Conservation (phyloP, 1,139 yeast genomes). For the Geotrichum fermentans region DNA sequence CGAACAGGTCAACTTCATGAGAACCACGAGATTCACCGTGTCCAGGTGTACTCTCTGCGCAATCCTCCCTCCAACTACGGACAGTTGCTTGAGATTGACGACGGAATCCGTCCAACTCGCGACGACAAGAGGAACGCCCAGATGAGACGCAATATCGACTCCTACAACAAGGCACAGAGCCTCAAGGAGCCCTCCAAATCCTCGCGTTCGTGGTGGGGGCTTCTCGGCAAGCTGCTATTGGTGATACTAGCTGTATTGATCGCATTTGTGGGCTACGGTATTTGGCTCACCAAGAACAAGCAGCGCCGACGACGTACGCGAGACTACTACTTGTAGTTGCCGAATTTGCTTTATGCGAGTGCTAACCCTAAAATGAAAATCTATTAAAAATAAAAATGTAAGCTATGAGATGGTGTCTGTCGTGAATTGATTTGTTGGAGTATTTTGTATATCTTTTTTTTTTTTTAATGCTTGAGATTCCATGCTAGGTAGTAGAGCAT, state of each 20-base stretch:
- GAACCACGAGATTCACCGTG: constrained; percentile 40
- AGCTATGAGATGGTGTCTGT: not conserved
- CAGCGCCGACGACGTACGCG: constrained; percentile 5
- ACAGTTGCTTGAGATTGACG: constrained; percentile 33
- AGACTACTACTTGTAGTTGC: constrained; percentile 11
- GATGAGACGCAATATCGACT: not conserved
- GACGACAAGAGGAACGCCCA: constrained; percentile 13
- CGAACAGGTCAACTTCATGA: constrained; percentile 75
- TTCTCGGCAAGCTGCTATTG: constrained; percentile 34
- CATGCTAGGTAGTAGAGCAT: constrained; percentile 44
- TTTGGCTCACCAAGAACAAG: constrained; percentile 44
- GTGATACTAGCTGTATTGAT: constrained; percentile 36
- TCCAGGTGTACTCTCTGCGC: constrained; percentile 33
- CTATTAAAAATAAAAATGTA: not conserved
- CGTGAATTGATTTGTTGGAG: not conserved
- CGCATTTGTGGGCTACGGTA: constrained; percentile 47
- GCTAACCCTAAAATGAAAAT: not conserved
- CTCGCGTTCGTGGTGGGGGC: constrained; percentile 30
- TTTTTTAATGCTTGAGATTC: constrained; percentile 33
- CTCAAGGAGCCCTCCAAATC: constrained; percentile 43
- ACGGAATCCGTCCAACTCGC: constrained; percentile 1
- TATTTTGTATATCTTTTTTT: too few species aligned
- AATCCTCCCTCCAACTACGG: constrained; percentile 33
- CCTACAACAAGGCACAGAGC: not conserved
- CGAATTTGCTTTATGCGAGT: too few species aligned